These are phyloP conservation scores for Cylindrotheca fusiformis DNA, from an alignment of 108 stramenopile species.

Conservation along the genomic window DNA sequence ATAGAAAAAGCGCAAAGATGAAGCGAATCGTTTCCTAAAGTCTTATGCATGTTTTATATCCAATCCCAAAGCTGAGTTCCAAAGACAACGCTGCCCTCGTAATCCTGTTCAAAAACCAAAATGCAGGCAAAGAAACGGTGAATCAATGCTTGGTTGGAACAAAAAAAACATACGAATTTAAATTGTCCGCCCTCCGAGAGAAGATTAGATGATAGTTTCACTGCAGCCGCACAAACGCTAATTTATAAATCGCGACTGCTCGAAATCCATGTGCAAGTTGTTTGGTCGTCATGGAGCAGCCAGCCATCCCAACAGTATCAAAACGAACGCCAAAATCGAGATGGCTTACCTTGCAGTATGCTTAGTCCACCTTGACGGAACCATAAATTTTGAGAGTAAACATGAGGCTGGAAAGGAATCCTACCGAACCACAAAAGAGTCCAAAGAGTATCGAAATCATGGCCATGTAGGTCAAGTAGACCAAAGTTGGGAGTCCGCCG, in stretches of 20 bases:
- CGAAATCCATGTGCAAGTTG: constrained; percentile 1
- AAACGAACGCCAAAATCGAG: not conserved
- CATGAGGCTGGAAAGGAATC: constrained; percentile 76
- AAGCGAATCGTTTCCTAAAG: no score
- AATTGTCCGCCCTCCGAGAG: constrained; percentile 1
- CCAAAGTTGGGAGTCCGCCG: constrained; percentile 62
- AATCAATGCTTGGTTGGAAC: no score
- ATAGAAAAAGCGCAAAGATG: no score
- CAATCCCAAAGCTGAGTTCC: no score
- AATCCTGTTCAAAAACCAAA: no score
- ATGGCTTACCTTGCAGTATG: no score
- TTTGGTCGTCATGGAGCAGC: not conserved
- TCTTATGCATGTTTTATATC: no score
- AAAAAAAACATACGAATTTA: no score
- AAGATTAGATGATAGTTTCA: not conserved
- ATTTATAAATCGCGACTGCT: not conserved
- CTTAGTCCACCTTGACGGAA: constrained; percentile 63
- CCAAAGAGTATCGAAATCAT: constrained; percentile 68
- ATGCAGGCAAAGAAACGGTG: no score
- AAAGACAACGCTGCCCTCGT: no score
- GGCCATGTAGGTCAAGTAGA: constrained; percentile 89
- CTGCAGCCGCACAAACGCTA: not conserved
- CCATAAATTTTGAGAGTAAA: constrained; percentile 63
- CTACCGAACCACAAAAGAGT: constrained; percentile 62
- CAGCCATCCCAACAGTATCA: no score